Conservation (phyloP, 257 asterid genomes). For the Nicotiana tabacum region DNA sequence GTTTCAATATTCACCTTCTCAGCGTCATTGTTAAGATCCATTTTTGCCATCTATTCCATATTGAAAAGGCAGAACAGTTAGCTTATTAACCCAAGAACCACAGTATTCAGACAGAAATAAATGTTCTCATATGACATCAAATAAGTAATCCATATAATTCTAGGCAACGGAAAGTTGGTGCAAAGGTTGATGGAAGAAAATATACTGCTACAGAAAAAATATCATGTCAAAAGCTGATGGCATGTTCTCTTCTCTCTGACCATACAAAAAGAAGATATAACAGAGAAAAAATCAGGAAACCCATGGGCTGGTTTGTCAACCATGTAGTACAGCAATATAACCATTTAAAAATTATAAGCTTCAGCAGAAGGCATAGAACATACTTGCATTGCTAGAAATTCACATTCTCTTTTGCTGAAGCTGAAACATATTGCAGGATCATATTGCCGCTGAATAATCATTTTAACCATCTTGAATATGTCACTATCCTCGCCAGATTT, state of each 20-base stretch:
- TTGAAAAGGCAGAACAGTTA: slow-evolving; percentile 6
- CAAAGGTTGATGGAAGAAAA: not conserved
- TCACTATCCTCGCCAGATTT: slow-evolving; percentile 86
- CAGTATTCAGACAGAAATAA: not conserved
- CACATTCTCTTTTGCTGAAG: slow-evolving; percentile 99
- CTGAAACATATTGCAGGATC: slow-evolving; percentile 99
- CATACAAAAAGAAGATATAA: not conserved
- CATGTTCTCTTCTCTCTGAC: not conserved
- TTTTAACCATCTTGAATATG: slow-evolving; percentile 94
- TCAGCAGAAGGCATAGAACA: not conserved
- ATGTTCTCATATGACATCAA: not conserved
- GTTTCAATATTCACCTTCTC: slow-evolving; percentile 82
- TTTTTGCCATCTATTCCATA: slow-evolving; percentile 71
- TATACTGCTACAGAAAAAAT: not conserved
- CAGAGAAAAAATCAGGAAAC: not conserved
- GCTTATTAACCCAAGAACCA: slow-evolving; percentile 10
- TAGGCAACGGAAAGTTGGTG: not conserved
- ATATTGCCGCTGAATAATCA: slow-evolving; percentile 86
- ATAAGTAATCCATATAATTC: not conserved
- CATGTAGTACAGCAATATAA: too few species aligned
- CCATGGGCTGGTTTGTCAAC: not conserved
- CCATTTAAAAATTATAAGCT: not conserved
- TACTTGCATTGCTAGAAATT: slow-evolving; percentile 98
- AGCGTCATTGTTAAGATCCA: slow-evolving; percentile 83
- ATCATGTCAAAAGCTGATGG: not conserved